These are phyloP conservation scores for Boeremia exigua DNA, from an alignment of 2,329 filamentous ascomycete genomes.

Conservation along the genomic window DNA sequence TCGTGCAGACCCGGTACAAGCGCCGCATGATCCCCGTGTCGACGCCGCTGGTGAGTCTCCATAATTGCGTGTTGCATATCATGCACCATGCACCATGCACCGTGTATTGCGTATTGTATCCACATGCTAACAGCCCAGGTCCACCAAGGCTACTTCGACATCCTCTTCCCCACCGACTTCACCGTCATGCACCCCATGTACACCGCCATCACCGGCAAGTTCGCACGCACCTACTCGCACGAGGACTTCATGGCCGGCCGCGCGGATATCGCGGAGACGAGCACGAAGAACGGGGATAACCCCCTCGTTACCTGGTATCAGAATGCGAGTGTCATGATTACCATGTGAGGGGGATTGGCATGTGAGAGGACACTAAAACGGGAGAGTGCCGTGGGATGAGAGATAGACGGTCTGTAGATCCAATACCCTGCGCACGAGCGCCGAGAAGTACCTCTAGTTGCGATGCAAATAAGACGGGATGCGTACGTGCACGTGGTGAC, in stretches of 20 bases:
- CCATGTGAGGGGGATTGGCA: constrained; percentile 63
- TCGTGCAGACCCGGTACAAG: constrained; percentile 93
- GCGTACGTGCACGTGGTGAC: too few relatives aligned
- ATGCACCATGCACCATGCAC: too few relatives aligned
- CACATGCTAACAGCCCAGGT: constrained; percentile 67
- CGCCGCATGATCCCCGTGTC: constrained; percentile 85
- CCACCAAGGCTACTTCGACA: constrained; percentile 98
- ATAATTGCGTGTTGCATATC: too few relatives aligned
- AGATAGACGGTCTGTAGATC: too few relatives aligned
- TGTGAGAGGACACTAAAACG: too few relatives aligned
- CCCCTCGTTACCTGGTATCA: constrained; percentile 91
- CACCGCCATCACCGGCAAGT: constrained; percentile 87
- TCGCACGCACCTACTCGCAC: constrained; percentile 84
- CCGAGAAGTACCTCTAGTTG: too few relatives aligned
- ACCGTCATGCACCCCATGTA: constrained; percentile 89
- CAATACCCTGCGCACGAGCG: too few relatives aligned
- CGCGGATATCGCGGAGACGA: constrained; percentile 89
- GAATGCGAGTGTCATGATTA: constrained; percentile 92
- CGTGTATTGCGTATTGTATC: too few relatives aligned
- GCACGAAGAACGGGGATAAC: constrained; percentile 90
- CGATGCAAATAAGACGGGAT: too few relatives aligned
- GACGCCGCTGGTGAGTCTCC: constrained; percentile 86
- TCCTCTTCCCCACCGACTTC: constrained; percentile 97
- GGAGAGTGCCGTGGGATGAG: too few relatives aligned
- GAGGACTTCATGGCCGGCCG: constrained; percentile 90